phyloP scores from a whole-genome alignment of 345 rosid genomes.

The Salix suchowensis region DNA sequence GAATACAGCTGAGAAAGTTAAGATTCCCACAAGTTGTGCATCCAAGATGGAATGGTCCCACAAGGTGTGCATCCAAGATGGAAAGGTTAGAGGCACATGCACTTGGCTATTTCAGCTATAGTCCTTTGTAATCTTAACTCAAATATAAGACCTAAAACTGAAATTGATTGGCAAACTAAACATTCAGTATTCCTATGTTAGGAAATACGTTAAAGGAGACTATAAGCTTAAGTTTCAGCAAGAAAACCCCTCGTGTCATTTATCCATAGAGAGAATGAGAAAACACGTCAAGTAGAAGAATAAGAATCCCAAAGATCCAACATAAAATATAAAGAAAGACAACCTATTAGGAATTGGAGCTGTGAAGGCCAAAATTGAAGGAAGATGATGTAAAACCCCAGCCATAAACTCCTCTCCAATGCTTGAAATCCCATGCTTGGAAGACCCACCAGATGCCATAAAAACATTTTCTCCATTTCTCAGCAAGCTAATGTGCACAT shows the following conservation, averaged over 20 bases:
- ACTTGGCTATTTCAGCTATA: neutral
- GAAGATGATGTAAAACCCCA: slow-evolving; percentile 81
- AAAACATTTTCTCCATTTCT: slow-evolving; percentile 74
- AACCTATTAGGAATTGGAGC: slow-evolving; percentile 95
- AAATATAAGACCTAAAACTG: neutral
- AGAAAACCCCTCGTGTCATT: neutral
- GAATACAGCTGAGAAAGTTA: neutral
- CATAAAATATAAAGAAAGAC: slow-evolving; percentile 1
- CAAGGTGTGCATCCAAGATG: neutral
- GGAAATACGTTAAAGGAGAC: too few relatives aligned
- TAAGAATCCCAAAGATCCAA: neutral
- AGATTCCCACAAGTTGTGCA: neutral
- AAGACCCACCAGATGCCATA: slow-evolving; percentile 56
- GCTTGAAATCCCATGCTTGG: slow-evolving; percentile 70
- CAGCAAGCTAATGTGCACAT: slow-evolving; percentile 86
- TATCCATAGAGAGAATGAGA: neutral
- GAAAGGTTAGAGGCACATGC: neutral
- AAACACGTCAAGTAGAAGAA: neutral
- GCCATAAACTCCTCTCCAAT: slow-evolving; percentile 83
- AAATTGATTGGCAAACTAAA: neutral
- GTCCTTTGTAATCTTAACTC: neutral
- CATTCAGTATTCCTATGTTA: too few relatives aligned
- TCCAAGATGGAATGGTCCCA: neutral
- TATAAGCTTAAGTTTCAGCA: neutral
- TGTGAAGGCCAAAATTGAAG: slow-evolving; percentile 76